Conservation (phyloP, 2,329 filamentous ascomycete species). For the Chaetothyriales sp. region DNA sequence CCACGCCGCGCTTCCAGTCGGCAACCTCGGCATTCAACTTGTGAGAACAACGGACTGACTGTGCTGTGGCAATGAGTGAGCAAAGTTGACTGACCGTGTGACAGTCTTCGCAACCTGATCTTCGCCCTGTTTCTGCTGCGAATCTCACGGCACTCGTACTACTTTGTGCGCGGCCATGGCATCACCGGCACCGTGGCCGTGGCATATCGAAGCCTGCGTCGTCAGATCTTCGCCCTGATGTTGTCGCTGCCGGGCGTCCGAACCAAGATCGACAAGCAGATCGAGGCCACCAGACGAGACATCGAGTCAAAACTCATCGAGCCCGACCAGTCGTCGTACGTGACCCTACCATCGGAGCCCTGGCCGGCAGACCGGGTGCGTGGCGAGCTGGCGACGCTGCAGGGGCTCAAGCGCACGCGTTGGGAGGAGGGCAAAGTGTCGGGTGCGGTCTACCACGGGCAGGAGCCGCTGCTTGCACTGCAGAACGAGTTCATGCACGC, state of each 20-base stretch:
- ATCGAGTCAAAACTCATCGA: conserved; percentile 73
- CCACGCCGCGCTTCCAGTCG: conserved; percentile 20
- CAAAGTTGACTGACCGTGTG: not conserved
- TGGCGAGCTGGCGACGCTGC: conserved; percentile 62
- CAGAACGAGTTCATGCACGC: conserved; percentile 87
- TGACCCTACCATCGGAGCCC: conserved; percentile 66
- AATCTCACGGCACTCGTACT: conserved; percentile 62
- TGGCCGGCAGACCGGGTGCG: conserved; percentile 65
- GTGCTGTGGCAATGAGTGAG: not conserved
- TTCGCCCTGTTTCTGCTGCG: conserved; percentile 79
- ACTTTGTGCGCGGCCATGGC: conserved; percentile 79
- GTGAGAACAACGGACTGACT: conserved; percentile 23
- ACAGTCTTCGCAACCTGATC: conserved; percentile 67
- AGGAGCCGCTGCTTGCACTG: conserved; percentile 61
- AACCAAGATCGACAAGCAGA: conserved; percentile 68
- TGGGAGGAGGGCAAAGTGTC: conserved; percentile 96
- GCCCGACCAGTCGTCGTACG: conserved; percentile 55
- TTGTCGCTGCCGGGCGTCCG: conserved; percentile 75
- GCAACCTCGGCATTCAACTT: conserved; percentile 26
- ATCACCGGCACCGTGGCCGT: conserved; percentile 63
- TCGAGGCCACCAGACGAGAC: conserved; percentile 64
- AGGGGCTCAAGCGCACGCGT: conserved; percentile 77
- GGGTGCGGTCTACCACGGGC: conserved; percentile 91
- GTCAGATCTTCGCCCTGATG: conserved; percentile 70
- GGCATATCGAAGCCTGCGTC: conserved; percentile 55